A percentile compares a stretch with the other conserved stretches of the same genome.
Evolutionary conservation across 2,329 filamentous ascomycete genomes (phyloP).

Genomic region (Chaetomium olivaceum): DNA sequence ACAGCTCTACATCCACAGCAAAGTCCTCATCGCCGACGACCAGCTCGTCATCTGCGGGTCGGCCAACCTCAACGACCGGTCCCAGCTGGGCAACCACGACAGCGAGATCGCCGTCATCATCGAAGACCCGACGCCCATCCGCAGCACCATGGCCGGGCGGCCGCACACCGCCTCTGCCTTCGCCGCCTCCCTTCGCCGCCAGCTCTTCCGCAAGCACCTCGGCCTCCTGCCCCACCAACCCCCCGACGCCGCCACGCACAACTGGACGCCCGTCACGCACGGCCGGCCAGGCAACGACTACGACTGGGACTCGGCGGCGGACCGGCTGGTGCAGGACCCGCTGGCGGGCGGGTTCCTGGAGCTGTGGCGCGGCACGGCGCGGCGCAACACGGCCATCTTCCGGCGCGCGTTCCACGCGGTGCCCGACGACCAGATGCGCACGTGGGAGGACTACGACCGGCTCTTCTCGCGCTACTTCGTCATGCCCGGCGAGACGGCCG

Average conservation of each 20-base stretch:
- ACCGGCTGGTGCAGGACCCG: slow-evolving; percentile 72
- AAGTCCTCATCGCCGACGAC: slow-evolving; percentile 80
- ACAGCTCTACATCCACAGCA: slow-evolving; percentile 64
- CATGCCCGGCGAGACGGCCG: slow-evolving; percentile 48
- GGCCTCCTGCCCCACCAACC: slow-evolving; percentile 76
- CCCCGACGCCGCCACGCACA: slow-evolving; percentile 66
- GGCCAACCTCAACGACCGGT: slow-evolving; percentile 61
- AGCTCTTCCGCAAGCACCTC: slow-evolving; percentile 89
- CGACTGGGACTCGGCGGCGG: slow-evolving; percentile 67
- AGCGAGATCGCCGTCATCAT: slow-evolving; percentile 89
- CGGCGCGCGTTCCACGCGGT: slow-evolving; percentile 79
- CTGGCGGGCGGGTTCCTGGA: slow-evolving; percentile 66
- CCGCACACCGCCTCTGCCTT: slow-evolving; percentile 73
- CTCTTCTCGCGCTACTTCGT: slow-evolving; percentile 71
- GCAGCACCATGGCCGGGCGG: slow-evolving; percentile 71
- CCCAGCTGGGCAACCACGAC: slow-evolving; percentile 81
- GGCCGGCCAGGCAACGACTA: slow-evolving; percentile 67
- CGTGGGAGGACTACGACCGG: slow-evolving; percentile 71
- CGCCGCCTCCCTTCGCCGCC: slow-evolving; percentile 76
- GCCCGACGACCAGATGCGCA: slow-evolving; percentile 66
- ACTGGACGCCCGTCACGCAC: slow-evolving; percentile 73
- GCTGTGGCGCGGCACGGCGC: slow-evolving; percentile 73
- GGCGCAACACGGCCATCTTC: slow-evolving; percentile 78
- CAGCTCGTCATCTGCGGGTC: slow-evolving; percentile 77
- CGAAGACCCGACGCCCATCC: slow-evolving; percentile 71